phyloP scores from a whole-genome alignment of 108 stramenopile species.

The Skeletonema marinoi region DNA sequence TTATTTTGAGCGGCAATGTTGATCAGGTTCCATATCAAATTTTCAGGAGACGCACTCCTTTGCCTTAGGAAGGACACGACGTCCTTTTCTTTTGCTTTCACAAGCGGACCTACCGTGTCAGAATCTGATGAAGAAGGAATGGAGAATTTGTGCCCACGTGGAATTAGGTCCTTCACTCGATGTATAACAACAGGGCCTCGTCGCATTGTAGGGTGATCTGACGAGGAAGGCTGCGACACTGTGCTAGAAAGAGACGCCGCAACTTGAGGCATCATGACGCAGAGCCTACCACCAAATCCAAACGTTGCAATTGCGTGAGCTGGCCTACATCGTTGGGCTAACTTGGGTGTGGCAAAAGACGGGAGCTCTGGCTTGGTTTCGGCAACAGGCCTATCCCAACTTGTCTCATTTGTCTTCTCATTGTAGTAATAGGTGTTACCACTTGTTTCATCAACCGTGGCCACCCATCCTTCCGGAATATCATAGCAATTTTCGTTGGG shows the following conservation, averaged over 20 bases:
- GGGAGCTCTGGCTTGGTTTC: neutral
- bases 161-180: slow-evolving; percentile 35
- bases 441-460: neutral
- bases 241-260: slow-evolving; percentile 37
- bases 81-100: slow-evolving; percentile 28
- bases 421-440: slow-evolving; percentile 72
- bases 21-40: slow-evolving; percentile 76
- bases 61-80: slow-evolving; percentile 55
- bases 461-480: neutral
- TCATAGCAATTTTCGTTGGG: neutral
- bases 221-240: neutral
- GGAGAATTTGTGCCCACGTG: slow-evolving; percentile 29
- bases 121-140: slow-evolving; percentile 50
- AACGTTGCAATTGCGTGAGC: slow-evolving; percentile 59
- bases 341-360: neutral
- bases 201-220: slow-evolving; percentile 19
- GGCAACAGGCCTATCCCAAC: slow-evolving; percentile 71
- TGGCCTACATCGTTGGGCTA: slow-evolving; percentile 21
- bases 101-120: slow-evolving; percentile 20
- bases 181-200: slow-evolving; percentile 53
- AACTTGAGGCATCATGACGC: slow-evolving; percentile 55
- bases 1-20: slow-evolving; percentile 63
- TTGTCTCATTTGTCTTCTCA: slow-evolving; percentile 59
- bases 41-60: slow-evolving; percentile 38
- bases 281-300: slow-evolving; percentile 73